phyloP scores from a whole-genome alignment of 1,284 basidiomycete genomes.

The Heliocybe sulcata region DNA sequence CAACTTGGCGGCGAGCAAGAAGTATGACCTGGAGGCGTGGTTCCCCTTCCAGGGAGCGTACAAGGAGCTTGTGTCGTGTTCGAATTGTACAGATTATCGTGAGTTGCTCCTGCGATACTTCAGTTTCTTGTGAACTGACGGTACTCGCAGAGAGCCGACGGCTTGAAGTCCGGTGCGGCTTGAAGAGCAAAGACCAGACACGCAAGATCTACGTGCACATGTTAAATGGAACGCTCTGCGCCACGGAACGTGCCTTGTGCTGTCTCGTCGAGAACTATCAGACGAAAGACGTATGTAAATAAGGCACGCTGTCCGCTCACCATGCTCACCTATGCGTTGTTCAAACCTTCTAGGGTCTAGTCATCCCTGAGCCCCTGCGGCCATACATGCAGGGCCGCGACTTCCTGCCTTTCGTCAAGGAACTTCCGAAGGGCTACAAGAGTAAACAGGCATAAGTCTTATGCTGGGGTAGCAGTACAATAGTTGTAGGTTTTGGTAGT shows the following conservation, averaged over 20 bases:
- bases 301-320: neutral
- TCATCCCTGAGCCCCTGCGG: slow-evolving; percentile 82
- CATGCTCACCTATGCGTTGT: slow-evolving; percentile 1
- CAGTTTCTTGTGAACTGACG: slow-evolving; percentile 5
- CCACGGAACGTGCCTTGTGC: slow-evolving; percentile 93
- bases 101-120: slow-evolving; percentile 26
- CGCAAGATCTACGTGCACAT: slow-evolving; percentile 94
- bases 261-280: slow-evolving; percentile 99
- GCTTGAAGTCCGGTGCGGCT: slow-evolving; percentile 84
- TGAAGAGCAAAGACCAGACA: slow-evolving; percentile 81
- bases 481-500: neutral
- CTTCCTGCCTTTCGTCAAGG: slow-evolving; percentile 85
- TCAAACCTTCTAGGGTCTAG: slow-evolving; percentile 60
- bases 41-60: slow-evolving; percentile 97
- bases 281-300: slow-evolving; percentile 72
- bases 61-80: slow-evolving; percentile 92
- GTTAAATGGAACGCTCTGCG: slow-evolving; percentile 96
- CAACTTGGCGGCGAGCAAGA: slow-evolving; percentile 95
- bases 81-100: slow-evolving; percentile 95
- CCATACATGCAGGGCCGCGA: slow-evolving; percentile 97
- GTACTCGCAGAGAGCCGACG: slow-evolving; percentile 70
- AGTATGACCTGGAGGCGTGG: slow-evolving; percentile 98
- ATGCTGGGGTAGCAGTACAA: neutral
- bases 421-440: slow-evolving; percentile 74
- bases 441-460: slow-evolving; percentile 52